Evolutionary conservation across 2,329 filamentous ascomycete genomes (phyloP).

Genomic region (Chrysoporthe deuterocubensis): DNA sequence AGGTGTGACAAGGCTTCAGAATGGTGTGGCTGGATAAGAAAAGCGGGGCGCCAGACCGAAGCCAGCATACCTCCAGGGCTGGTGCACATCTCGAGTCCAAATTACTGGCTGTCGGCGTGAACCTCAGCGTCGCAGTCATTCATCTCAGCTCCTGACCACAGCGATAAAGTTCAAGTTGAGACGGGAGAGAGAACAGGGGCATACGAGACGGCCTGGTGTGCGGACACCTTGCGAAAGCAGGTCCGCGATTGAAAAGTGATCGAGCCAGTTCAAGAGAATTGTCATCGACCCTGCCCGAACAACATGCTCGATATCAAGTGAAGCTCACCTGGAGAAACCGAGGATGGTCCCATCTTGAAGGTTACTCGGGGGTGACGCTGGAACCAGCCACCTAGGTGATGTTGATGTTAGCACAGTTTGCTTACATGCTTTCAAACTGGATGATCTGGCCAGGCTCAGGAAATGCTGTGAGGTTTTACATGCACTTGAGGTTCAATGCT

Average conservation of each 20-base stretch:
- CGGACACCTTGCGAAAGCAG: not conserved
- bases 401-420: not conserved
- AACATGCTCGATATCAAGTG: not conserved
- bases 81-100: constrained; percentile 5
- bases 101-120: not conserved
- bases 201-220: not conserved
- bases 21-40: constrained; percentile 25
- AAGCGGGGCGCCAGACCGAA: constrained; percentile 13
- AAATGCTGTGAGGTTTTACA: not conserved
- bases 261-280: not conserved
- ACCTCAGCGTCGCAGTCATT: not conserved
- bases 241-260: not conserved
- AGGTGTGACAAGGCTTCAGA: constrained; percentile 16
- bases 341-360: not conserved
- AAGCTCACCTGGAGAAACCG: not conserved
- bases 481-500: not conserved
- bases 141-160: not conserved
- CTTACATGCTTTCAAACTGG: not conserved
- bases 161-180: not conserved
- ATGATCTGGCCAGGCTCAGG: too few relatives aligned
- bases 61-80: not conserved
- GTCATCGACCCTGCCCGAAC: not conserved
- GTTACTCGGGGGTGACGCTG: not conserved
- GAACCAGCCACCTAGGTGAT: not conserved
- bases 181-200: not conserved